Evolutionary conservation across 2,329 filamentous ascomycete genomes (phyloP), one percentile per base, ranked within the genome.

Genomic region (Alternaria dauci): DNA sequence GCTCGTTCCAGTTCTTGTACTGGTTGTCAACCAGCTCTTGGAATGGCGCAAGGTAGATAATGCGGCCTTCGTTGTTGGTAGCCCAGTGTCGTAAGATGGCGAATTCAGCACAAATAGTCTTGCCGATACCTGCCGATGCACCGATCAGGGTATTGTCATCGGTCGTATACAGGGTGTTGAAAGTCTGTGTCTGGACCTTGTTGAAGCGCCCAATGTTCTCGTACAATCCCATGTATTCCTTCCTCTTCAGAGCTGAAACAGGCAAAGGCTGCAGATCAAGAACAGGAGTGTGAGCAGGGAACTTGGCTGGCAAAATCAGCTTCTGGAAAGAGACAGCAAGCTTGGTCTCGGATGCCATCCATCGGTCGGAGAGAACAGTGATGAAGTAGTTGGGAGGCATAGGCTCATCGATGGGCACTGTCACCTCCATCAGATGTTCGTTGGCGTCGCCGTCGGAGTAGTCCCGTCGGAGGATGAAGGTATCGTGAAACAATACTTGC

Each of bases 301-400:
- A 99, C 74, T 95, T 95, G 78, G 97, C 94, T 0, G 95, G 95
- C 5, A 99, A 85, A 43, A 97, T 91, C 28, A 99, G 85, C 77
- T 97, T 97, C 77, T 96, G 91, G 82, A 99, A 98, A 0, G 94
- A 94, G 2, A 99, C 91, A 0, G 94, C 91, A 55, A 99, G 83
- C 75, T 94, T 93, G 1, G 94, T 97, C 81, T 99, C 94, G 0
- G 94, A 93, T 76, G 97, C 93, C 93, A 99, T 97, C 95, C 95
- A 99, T 69, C 95, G 87, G 78, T 99, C 95, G 4, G 94, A 98
- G 20, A 97, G 82, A 39, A 99, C 87, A 0, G 93, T 95, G 71
- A 99, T 93, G 81, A 99, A 99, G 82, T 99, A 99, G 78, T 99
- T 96, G 0, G 96, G 95, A 14, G 95, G 95, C 91, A 98, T 96